A percentile compares a stretch with the other conserved stretches of the same genome.
Evolutionary conservation across 2,329 filamentous ascomycete genomes (phyloP).

Genomic region (Sporothrix luriei): DNA sequence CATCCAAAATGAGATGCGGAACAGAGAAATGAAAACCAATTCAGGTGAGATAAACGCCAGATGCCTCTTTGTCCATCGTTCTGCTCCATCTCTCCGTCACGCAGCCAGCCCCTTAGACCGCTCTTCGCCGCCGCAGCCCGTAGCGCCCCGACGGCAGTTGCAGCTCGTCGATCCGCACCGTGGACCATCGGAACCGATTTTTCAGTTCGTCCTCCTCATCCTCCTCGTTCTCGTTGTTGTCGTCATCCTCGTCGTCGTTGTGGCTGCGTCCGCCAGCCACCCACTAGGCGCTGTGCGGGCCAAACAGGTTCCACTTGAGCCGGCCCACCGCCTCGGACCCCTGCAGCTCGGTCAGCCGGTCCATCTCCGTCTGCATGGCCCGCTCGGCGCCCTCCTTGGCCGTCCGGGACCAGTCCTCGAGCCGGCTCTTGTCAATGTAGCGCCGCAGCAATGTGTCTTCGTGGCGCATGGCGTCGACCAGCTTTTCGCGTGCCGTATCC

Average conservation of each 20-base stretch:
- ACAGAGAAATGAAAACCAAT: not conserved
- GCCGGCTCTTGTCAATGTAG: slow-evolving; percentile 66
- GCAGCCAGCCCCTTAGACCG: not conserved
- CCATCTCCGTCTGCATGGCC: slow-evolving; percentile 38
- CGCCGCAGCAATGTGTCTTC: slow-evolving; percentile 69
- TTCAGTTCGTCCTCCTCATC: not conserved
- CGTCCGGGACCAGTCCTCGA: slow-evolving; percentile 65
- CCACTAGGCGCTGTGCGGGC: slow-evolving; percentile 16
- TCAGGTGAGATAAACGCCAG: slow-evolving; percentile 13
- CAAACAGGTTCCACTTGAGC: slow-evolving; percentile 31
- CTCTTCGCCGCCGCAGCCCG: not conserved
- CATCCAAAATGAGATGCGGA: not conserved
- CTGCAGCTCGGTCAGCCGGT: slow-evolving; percentile 34
- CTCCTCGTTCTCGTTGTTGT: not conserved
- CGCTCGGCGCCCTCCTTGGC: slow-evolving; percentile 40
- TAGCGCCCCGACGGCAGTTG: not conserved
- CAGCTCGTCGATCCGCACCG: not conserved
- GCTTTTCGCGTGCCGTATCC: slow-evolving; percentile 64
- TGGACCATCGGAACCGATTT: not conserved
- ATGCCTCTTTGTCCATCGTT: not conserved
- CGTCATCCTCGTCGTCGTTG: not conserved
- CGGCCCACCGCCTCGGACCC: slow-evolving; percentile 9
- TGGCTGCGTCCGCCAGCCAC: not conserved
- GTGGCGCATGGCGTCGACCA: slow-evolving; percentile 70
- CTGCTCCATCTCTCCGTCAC: not conserved